Conservation (phyloP, 2,329 filamentous ascomycete genomes). For the Pyrenophora seminiperda region DNA sequence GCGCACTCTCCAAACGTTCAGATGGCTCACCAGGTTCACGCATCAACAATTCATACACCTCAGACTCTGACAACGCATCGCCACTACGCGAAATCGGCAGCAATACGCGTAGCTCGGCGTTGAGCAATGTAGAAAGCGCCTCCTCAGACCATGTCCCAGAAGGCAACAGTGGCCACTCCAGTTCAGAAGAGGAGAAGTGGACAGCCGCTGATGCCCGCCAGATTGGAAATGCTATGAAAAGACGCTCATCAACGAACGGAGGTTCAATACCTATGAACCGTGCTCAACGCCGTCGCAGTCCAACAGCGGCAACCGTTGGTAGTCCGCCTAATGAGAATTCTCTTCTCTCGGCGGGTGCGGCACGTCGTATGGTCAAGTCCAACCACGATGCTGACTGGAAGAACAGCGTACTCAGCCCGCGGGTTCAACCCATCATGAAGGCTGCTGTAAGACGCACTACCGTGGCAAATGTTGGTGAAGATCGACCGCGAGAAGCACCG, state of each 20-base stretch:
- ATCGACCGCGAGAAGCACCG: slow-evolving; percentile 31
- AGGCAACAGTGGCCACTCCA: slow-evolving; percentile 43
- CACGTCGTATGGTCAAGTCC: slow-evolving; percentile 68
- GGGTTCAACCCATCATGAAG: slow-evolving; percentile 65
- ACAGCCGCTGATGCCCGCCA: slow-evolving; percentile 58
- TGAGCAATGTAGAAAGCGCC: slow-evolving; percentile 58
- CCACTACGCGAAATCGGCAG: slow-evolving; percentile 54
- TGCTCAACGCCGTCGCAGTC: slow-evolving; percentile 61
- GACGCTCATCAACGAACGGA: slow-evolving; percentile 54
- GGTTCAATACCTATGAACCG: slow-evolving; percentile 49
- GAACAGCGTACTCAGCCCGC: slow-evolving; percentile 65
- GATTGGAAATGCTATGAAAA: slow-evolving; percentile 63
- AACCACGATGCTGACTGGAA: slow-evolving; percentile 63
- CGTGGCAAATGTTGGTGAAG: slow-evolving; percentile 40
- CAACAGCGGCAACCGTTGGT: slow-evolving; percentile 51
- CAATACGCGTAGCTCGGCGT: slow-evolving; percentile 56
- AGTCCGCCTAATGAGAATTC: slow-evolving; percentile 63
- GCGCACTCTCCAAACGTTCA: slow-evolving; percentile 74
- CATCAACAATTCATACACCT: slow-evolving; percentile 63
- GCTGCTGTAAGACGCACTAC: slow-evolving; percentile 48
- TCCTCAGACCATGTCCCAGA: slow-evolving; percentile 32
- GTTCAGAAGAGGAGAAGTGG: slow-evolving; percentile 58
- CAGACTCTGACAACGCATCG: slow-evolving; percentile 58
- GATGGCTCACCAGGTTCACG: slow-evolving; percentile 67
- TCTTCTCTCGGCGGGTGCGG: slow-evolving; percentile 69